Base-by-base conservation (phyloP, 768 basidiomycete genomes). In the Pleurotus sapidus region DNA sequence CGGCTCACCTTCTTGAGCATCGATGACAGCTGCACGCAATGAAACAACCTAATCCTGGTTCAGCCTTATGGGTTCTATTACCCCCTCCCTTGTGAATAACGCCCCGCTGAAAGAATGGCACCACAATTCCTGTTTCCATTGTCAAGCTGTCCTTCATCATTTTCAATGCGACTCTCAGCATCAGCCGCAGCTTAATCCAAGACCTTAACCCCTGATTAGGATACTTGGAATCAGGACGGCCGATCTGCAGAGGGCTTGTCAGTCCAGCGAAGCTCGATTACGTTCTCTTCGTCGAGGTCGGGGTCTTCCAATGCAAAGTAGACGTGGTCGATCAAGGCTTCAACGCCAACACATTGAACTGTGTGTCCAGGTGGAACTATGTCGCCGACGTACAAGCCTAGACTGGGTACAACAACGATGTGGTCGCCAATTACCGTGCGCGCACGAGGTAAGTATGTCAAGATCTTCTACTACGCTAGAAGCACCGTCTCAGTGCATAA, bases 371-470 rank as follows among this genome's bases (percentile, higher is more conserved):
- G 84, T 11, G 88, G 72, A 1, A 70, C 74, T 58, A 90, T 67
- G 27, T 86, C 77, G 11, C 80, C 88, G 55, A 89, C 62, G 67
- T 89, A 91, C 20, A 91, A 74, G 3, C 88, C 88, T 12, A 78
- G 67, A 37, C 74, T 74, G 5, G 83, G 83, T 2, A 86, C 89
- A 9, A 88, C 88, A 12, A 89, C 74, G 30, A 30, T 30, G 11
- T 3, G 8, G 30, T 30, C 30, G 30, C 30, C 8, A 8, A 30
- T 30, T 30, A 30, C 30, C 30, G 30, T 30, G 8, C 30, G 30
- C 30, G 30, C 30, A 34, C 30, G 30, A 3, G 9, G 9, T 34
- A 34, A 11, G 30, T 34, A 34, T 34, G 30, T 34, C 30, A 34
- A 34, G 30, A 34, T 34, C 30, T 34, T 11, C 9, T 34, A 34